These are phyloP conservation scores for Trichoderma simmonsii DNA, from an alignment of 2,329 filamentous ascomycete genomes.

Conservation along the genomic window DNA sequence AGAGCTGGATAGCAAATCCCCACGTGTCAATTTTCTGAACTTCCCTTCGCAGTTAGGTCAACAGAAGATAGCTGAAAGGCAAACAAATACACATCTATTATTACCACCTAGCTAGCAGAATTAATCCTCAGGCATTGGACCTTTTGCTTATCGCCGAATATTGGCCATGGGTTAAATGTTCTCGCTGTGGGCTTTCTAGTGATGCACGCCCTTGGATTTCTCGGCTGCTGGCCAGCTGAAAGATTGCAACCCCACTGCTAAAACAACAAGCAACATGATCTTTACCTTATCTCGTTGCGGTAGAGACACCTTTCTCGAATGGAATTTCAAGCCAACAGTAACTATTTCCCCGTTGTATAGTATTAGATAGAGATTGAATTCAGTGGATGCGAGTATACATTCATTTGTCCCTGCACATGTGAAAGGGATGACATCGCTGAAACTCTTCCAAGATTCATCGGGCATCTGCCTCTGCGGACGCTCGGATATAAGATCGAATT, in stretches of 20 bases:
- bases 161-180: neutral
- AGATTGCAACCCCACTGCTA: neutral
- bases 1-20: neutral
- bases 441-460: neutral
- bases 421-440: neutral
- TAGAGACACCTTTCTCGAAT: neutral
- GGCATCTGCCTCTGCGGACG: neutral
- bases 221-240: neutral
- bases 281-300: too few species aligned
- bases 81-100: neutral
- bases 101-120: neutral
- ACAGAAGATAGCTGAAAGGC: neutral
- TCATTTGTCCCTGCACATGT: neutral
- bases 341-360: neutral
- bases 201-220: neutral
- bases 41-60: neutral
- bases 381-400: neutral
- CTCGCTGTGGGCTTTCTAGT: neutral
- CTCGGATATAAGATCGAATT: neutral
- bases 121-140: neutral
- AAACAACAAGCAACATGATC: neutral
- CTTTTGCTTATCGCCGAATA: neutral
- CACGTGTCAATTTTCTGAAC: neutral
- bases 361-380: neutral
- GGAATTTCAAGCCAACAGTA: neutral